Conservation (phyloP, 2,329 filamentous ascomycete species). For the Hypoxylon sp. region DNA sequence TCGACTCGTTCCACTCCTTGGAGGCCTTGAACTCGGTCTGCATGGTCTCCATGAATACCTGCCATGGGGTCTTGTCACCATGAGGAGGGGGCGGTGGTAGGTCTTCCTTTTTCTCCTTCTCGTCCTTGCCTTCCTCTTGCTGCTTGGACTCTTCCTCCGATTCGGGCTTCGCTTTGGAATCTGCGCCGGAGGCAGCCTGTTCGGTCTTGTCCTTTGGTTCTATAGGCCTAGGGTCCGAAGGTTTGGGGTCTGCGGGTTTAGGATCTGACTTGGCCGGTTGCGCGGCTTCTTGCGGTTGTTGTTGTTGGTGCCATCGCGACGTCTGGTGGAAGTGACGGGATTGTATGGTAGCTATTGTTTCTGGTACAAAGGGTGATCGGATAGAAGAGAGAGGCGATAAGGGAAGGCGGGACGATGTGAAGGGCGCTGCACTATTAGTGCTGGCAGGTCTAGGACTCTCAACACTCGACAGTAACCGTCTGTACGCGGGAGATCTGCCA, state of each 20-base stretch:
- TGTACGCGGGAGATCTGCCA: constrained; percentile 61
- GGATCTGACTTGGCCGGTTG: constrained; percentile 51
- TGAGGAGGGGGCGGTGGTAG: constrained; percentile 91
- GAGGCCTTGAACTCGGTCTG: constrained; percentile 93
- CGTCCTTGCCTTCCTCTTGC: constrained; percentile 63
- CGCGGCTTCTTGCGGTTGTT: constrained; percentile 49
- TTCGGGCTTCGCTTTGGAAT: constrained; percentile 56
- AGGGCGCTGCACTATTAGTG: constrained; percentile 47
- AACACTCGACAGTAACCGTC: constrained; percentile 57
- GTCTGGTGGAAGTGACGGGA: constrained; percentile 57
- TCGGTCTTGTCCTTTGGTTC: constrained; percentile 54
- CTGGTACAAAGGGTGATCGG: constrained; percentile 60
- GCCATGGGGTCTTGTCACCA: constrained; percentile 98
- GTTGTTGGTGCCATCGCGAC: constrained; percentile 49
- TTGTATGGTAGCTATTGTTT: constrained; percentile 55
- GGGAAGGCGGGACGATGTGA: constrained; percentile 45
- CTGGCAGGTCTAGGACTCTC: constrained; percentile 46
- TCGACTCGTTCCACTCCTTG: constrained; percentile 99
- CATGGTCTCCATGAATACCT: constrained; percentile 98
- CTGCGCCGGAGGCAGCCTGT: constrained; percentile 52
- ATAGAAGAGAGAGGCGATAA: constrained; percentile 54
- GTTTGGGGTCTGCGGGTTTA: constrained; percentile 47
- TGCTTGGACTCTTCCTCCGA: constrained; percentile 59
- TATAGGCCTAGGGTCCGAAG: constrained; percentile 48
- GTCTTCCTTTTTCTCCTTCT: constrained; percentile 74